phyloP scores from a whole-genome alignment of 441 rosid species.

The Aleurites moluccanus region DNA sequence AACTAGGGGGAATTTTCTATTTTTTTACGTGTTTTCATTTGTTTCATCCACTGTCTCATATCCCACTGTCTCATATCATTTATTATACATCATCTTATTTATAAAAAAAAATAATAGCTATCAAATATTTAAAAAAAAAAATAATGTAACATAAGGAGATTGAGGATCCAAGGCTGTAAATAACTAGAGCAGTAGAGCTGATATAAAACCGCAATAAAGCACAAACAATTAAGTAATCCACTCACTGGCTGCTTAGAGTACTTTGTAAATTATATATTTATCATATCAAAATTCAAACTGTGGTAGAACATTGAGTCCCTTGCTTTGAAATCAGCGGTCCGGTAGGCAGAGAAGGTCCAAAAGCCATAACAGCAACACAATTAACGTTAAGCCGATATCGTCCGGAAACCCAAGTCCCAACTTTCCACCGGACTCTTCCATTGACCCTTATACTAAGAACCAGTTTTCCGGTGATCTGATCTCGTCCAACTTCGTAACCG shows the following conservation, averaged over 20 bases:
- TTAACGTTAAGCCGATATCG: slow-evolving; percentile 45
- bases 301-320: slow-evolving; percentile 54
- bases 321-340: slow-evolving; percentile 43
- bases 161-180: no score
- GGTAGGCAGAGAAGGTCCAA: slow-evolving; percentile 41
- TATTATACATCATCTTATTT: no score
- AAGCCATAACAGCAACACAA: slow-evolving; percentile 54
- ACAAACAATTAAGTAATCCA: neutral
- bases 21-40: no score
- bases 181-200: neutral
- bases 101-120: no score
- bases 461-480: slow-evolving; percentile 47
- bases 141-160: no score
- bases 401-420: slow-evolving; percentile 74
- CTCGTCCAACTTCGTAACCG: slow-evolving; percentile 49
- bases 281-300: slow-evolving; percentile 30
- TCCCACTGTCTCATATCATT: no score
- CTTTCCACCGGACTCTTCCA: slow-evolving; percentile 66
- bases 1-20: no score
- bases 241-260: neutral
- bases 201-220: neutral
- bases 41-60: no score
- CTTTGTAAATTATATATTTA: neutral
- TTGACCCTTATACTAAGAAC: slow-evolving; percentile 40
- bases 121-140: no score